phyloP scores from a whole-genome alignment of 2,329 filamentous ascomycete species.

The Apiospora sp. region DNA sequence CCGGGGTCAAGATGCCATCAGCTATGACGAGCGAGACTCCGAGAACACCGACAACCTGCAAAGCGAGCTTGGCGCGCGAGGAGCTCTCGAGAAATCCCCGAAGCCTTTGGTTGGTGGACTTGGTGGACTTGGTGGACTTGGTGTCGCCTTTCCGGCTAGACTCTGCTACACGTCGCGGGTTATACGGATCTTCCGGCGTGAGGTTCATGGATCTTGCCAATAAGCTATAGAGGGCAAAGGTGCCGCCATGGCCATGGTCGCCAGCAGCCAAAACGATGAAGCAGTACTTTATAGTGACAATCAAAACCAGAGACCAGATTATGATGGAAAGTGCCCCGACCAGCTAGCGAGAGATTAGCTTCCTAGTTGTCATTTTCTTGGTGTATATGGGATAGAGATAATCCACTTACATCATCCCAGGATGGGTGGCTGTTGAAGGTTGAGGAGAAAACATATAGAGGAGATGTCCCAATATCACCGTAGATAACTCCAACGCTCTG shows the following conservation, averaged over 20 bases:
- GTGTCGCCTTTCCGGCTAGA: slow-evolving; percentile 56
- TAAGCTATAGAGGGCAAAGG: slow-evolving; percentile 70
- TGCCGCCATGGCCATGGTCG: slow-evolving; percentile 73
- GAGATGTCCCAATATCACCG: slow-evolving; percentile 66
- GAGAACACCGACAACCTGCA: slow-evolving; percentile 67
- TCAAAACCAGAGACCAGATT: slow-evolving; percentile 70
- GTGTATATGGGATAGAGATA: too few species aligned
- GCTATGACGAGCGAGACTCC: slow-evolving; percentile 71
- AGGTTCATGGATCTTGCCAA: slow-evolving; percentile 67
- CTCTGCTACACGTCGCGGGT: slow-evolving; percentile 59
- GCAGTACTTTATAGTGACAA: slow-evolving; percentile 72
- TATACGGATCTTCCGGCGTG: slow-evolving; percentile 62
- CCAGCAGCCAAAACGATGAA: slow-evolving; percentile 69
- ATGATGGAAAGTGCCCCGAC: slow-evolving; percentile 70
- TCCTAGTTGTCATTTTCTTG: background rate
- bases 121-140: slow-evolving; percentile 44
- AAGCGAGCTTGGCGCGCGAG: slow-evolving; percentile 52
- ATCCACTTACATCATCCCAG: slow-evolving; percentile 51
- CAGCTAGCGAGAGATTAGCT: slow-evolving; percentile 40
- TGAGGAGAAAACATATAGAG: slow-evolving; percentile 74
- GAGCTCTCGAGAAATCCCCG: slow-evolving; percentile 64
- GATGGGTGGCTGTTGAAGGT: slow-evolving; percentile 64
- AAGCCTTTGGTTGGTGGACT: slow-evolving; percentile 53
- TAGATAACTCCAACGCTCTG: slow-evolving; percentile 71
- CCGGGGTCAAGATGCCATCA: slow-evolving; percentile 70